Base-by-base conservation (phyloP, 768 basidiomycete genomes). In the Pulveroboletus ravenelii region DNA sequence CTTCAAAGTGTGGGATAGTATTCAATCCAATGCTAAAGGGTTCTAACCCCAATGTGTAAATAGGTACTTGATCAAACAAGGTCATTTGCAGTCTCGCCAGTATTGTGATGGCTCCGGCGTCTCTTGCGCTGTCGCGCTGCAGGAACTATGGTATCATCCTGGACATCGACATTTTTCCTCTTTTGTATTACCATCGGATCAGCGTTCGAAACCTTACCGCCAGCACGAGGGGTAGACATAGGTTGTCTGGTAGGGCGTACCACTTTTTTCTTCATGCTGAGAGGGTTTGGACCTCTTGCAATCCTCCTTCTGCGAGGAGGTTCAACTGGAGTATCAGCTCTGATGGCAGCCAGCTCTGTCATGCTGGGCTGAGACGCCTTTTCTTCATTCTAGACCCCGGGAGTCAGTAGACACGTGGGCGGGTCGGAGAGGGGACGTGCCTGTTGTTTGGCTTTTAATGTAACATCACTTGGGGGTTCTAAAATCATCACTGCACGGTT, bases 401-500 rank as follows among this genome's bases (percentile, higher is more conserved):
- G 2, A 13, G 20, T 55, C 13, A 56, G 54, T 29, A 50, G 23
- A 23, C 20, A 13, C 17, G 35, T 20, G 38, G 20, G 6, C 13
- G 32, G 25, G 7, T 14, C 2, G 9, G 18, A 34, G 25, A 13
- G 32, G 20, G 47, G 41, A 67, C 76, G 50, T 58, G 82, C 89
- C 61, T 67, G 60, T 45, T 76, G 74, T 67, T 97, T 97, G 39
- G 75, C 76, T 46, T 74, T 64, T 10, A 92, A 62, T 1, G 93
- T 98, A 3, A 75, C 75, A 49, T 89, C 82, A 55, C 87, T 89
- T 0, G 92, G 90, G 7, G 92, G 91, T 66, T 95, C 93, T 23
- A 98, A 77, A 17, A 99, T 82, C 80, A 96, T 84, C 10, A 98
- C 95, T 1, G 90, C 83, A 30, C 89, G 87, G 61, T 92, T 94